Evolutionary conservation across 2,329 filamentous ascomycete species (phyloP), one percentile per base, ranked within the genome.

Genomic region (Colletotrichum trifolii): DNA sequence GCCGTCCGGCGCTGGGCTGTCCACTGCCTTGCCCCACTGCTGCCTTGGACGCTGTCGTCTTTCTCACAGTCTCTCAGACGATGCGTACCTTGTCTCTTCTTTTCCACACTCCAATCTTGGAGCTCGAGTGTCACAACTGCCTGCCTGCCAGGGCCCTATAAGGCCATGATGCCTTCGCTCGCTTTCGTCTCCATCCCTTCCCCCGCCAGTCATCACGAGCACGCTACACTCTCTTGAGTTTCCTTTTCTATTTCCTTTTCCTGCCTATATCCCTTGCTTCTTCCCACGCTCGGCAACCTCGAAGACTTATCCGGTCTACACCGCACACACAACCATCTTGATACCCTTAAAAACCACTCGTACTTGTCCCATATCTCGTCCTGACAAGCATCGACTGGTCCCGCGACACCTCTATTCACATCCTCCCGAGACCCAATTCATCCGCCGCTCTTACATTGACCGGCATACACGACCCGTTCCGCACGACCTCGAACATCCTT

Each of bases 121-220:
- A 25, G 25, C 71, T 73, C 70, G 67, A 70, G 71, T 69, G 71
- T 70, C 68, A 67, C 69, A 69, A 61, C 50, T 60, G 53, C 74
- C 74, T 80, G 78, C 76, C 77, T 79, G 70, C 71, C 77, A 75
- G 74, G 71, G 25, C 25, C 67, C 75, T 86, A 86, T 86, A 86
- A 86, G 83, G 83, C 80, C 83, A 73, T 79, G 79, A 84, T 84
- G 76, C 74, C 82, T 81, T 80, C 75, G 46, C 60, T 74, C 70
- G 69, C 69, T 69, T 65, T 73, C 68, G 70, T 73, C 55, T 66
- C 54, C 57, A 42, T 52, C 64, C 49, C 40, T 40, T 54, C 47
- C 45, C 42, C 47, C 56, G 67, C 57, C 58, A 65, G 59, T 66
- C 66, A 57, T 59, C 69, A 69, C 67, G 64, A 56, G 62, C 50